Conservation (phyloP, 2,329 filamentous ascomycete genomes). For the Trichoderma pleuroti region DNA sequence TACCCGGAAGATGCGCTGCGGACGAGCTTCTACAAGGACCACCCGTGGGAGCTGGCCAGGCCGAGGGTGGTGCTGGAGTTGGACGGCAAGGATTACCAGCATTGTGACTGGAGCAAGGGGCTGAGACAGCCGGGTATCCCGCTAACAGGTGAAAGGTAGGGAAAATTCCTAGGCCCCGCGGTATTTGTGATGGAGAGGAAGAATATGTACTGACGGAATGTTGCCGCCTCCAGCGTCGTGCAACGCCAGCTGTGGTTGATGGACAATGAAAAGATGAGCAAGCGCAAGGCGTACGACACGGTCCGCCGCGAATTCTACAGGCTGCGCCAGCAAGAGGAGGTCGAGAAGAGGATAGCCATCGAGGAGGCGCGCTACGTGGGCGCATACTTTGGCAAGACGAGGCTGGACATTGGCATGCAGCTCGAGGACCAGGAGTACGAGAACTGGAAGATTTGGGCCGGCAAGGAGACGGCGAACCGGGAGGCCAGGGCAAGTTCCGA, state of each 20-base stretch:
- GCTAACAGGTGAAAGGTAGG: conserved; percentile 79
- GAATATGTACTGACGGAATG: not conserved
- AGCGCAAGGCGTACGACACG: conserved; percentile 73
- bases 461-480: conserved; percentile 41
- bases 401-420: conserved; percentile 72
- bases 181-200: not conserved
- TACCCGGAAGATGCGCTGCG: conserved; percentile 85
- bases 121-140: conserved; percentile 71
- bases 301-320: conserved; percentile 89
- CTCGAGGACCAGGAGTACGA: conserved; percentile 80
- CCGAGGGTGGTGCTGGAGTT: conserved; percentile 81
- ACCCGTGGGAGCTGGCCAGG: conserved; percentile 94
- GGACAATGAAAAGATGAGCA: conserved; percentile 57
- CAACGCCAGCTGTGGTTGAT: conserved; percentile 89
- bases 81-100: conserved; percentile 75
- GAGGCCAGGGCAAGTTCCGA: conserved; percentile 40
- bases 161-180: conserved; percentile 23
- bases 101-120: conserved; percentile 73
- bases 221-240: conserved; percentile 64
- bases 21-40: conserved; percentile 81
- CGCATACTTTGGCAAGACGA: conserved; percentile 79
- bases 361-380: conserved; percentile 86
- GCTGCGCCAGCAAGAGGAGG: conserved; percentile 75
- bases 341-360: conserved; percentile 74
- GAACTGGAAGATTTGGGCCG: conserved; percentile 80